phyloP scores from a whole-genome alignment of 805 yeast genomes.

The Tetrapisispora fleetii region DNA sequence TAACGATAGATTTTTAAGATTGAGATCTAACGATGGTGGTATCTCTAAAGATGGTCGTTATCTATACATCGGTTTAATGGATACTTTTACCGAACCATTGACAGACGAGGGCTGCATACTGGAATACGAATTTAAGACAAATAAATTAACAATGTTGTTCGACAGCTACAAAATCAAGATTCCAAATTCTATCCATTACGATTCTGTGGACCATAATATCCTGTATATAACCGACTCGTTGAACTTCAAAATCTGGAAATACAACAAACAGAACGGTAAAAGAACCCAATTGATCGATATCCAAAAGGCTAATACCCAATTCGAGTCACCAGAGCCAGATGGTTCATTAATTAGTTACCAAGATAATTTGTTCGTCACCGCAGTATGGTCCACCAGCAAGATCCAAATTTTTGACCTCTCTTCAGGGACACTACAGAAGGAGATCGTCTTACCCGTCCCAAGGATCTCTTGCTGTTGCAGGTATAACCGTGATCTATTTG shows the following conservation, averaged over 20 bases:
- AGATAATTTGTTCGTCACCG: conserved; percentile 47
- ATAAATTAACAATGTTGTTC: conserved; percentile 25
- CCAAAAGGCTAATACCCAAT: conserved; percentile 10
- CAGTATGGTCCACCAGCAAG: conserved; percentile 53
- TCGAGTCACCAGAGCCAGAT: conserved; percentile 59
- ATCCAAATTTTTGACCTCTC: conserved; percentile 43
- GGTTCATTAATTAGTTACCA: conserved; percentile 54
- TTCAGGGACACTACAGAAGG: conserved; percentile 42
- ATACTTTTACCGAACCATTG: conserved; percentile 35
- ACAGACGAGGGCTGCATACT: conserved; percentile 46
- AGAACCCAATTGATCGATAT: conserved; percentile 34
- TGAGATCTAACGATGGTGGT: conserved; percentile 76
- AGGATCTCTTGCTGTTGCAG: conserved; percentile 61
- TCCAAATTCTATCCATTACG: conserved; percentile 68
- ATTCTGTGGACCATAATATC: conserved; percentile 25
- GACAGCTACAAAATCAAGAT: conserved; percentile 34
- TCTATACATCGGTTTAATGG: conserved; percentile 77
- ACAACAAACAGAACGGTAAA: conserved; percentile 24
- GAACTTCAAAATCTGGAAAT: conserved; percentile 39
- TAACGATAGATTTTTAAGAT: conserved; percentile 19
- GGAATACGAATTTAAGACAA: conserved; percentile 30
- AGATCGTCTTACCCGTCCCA: conserved; percentile 46
- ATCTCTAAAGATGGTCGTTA: conserved; percentile 62
- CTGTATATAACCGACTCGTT: conserved; percentile 48
- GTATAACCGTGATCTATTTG: conserved; percentile 56